A percentile compares a stretch with the other conserved stretches of the same genome.
These are phyloP conservation scores for Solanum chilense DNA, from an alignment of 257 asterid species.

Conservation along the genomic window DNA sequence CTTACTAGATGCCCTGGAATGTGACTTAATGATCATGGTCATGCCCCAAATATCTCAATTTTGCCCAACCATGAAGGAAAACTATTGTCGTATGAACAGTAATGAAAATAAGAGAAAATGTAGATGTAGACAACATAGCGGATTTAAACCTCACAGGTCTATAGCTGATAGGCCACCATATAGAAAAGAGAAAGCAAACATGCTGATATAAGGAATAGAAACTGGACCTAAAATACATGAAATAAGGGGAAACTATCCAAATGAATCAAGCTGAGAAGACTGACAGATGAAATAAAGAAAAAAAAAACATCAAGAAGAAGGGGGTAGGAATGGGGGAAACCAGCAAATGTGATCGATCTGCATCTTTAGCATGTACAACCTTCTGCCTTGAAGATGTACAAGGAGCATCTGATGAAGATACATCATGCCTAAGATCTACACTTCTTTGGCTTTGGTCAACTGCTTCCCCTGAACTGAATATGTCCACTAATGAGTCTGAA, in stretches of 20 bases:
- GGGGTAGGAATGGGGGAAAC: background rate
- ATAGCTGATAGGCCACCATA: background rate
- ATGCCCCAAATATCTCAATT: background rate
- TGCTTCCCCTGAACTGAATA: slow-evolving; percentile 33
- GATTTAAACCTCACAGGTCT: background rate
- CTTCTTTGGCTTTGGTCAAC: background rate
- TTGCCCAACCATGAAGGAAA: background rate
- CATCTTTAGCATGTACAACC: slow-evolving; percentile 7
- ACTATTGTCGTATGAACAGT: background rate
- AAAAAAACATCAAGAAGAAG: background rate
- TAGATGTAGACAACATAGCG: background rate
- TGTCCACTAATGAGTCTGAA: slow-evolving; percentile 44
- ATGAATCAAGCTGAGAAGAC: background rate
- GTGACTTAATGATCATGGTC: background rate
- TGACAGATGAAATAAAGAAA: background rate
- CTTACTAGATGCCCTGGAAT: background rate
- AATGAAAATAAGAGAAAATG: background rate
- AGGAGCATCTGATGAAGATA: slow-evolving; percentile 20
- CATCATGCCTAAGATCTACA: slow-evolving; percentile 1
- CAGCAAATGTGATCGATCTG: slow-evolving; percentile 15
- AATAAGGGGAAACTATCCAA: background rate
- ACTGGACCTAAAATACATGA: background rate
- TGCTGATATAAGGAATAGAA: background rate
- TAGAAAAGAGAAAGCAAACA: background rate
- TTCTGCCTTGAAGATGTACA: slow-evolving; percentile 20